Evolutionary conservation across 768 basidiomycete species (phyloP), one percentile per base, ranked within the genome.

Genomic region (Pleurotus giganteus): DNA sequence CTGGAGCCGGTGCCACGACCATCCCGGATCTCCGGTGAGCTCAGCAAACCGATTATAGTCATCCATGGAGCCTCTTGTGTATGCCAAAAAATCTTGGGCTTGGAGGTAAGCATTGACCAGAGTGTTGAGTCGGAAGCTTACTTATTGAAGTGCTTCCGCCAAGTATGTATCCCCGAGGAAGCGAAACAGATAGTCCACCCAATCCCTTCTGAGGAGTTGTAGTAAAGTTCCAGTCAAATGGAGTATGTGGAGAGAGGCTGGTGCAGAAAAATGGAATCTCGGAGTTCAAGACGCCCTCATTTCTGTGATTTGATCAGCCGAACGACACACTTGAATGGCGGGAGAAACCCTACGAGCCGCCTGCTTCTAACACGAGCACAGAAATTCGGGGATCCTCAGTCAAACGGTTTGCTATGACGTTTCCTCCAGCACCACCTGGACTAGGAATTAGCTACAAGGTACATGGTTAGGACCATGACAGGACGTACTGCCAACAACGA

Each of bases 1-100:
- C 28, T 58, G 51, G 5, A 69, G 44, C 11, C 27, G 57, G 28
- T 67, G 51, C 69, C 69, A 70, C 29, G 65, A 65, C 69, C 69
- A 70, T 5, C 68, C 69, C 23, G 36, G 29, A 50, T 70, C 69
- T 2, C 62, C 65, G 6, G 66, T 60, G 31, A 66, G 41, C 0
- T 26, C 36, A 0, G 68, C 66, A 32, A 37, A 65, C 2, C 63
- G 64, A 31, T 69, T 60, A 26, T 41, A 70, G 37, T 70, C 69
- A 4, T 69, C 66, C 15, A 57, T 47, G 1, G 62, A 58, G 5
- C 68, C 68, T 26, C 68, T 60, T 9, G 65, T 67, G 32, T 63
- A 68, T 2, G 49, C 56, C 65, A 69, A 21, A 32, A 27, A 56
- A 60, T 64, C 49, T 51, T 34, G 23, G 44, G 32, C 15, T 8